Evolutionary conservation across 345 rosid species (phyloP), one percentile per base, ranked within the genome.

Genomic region (Jatropha curcas): DNA sequence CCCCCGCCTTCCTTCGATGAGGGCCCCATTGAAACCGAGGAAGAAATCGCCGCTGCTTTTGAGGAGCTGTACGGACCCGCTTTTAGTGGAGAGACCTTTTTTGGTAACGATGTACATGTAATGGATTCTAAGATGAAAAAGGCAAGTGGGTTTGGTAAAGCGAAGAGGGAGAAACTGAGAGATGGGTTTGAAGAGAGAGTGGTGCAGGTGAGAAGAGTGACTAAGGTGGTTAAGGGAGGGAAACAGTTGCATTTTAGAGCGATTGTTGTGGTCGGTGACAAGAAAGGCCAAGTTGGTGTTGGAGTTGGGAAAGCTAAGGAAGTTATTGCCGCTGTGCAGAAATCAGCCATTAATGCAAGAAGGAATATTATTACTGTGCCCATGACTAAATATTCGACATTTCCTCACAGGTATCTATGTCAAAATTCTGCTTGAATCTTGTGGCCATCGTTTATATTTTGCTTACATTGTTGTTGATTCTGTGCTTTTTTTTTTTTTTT

Each of bases 171-270:
- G 78, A 92, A 88, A 77, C 50, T 83, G 1, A 77, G 81, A 68
- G 98, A 94, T 60, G 98, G 91, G 65, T 85, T 92, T 39, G 97
- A 94, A 22, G 98, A 94, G 89, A 84, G 97, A 67, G 98, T 94
- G 50, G 83, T 92, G 31, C 94, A 90, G 76, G 92, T 89, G 4
- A 68, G 97, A 76, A 83, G 97, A 72, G 98, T 92, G 43, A 88
- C 93, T 30, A 94, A 90, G 76, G 97, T 90, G 71, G 95, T 90
- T n/a, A 89, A 94, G 84, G 98, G 97, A 59, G 98, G 98, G 73
- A 90, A 89, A 74, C 90, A 89, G 31, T 60, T 92, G 85, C 88
- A 88, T 56, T 94, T 90, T 43, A 83, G 98, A 79, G 95, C 86
- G 0, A 76, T 90, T 79, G 95, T 94, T 48, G 90, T 94, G 58